These are phyloP conservation scores for Phalaenopsis equestris DNA, from an alignment of 106 monocot species.

Conservation along the genomic window DNA sequence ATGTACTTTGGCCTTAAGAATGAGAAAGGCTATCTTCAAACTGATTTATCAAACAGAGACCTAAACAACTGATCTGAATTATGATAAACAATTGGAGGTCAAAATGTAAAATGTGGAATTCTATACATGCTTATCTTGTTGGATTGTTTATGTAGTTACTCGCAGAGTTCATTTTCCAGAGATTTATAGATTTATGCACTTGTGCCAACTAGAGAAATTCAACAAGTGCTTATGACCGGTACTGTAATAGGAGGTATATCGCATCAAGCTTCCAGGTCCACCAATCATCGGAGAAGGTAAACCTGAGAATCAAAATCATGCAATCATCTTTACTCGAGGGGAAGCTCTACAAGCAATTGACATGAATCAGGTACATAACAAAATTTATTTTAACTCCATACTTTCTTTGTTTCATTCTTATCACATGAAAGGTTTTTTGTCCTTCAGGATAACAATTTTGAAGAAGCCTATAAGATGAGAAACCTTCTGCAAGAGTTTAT, in stretches of 20 bases:
- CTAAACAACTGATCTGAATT: no score
- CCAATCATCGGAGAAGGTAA: slow-evolving; percentile 88
- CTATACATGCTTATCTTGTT: no score
- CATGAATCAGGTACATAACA: slow-evolving; percentile 62
- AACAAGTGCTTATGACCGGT: background rate
- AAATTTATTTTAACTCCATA: background rate
- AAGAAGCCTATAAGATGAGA: slow-evolving; percentile 78
- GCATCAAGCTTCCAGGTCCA: slow-evolving; percentile 71
- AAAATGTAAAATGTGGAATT: no score
- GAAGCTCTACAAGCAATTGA: slow-evolving; percentile 81
- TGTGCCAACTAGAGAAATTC: background rate
- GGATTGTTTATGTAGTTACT: no score
- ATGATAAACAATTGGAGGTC: no score
- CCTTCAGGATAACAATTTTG: slow-evolving; percentile 68
- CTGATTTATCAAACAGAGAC: no score
- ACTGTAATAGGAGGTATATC: slow-evolving; percentile 55
- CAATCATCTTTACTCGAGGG: slow-evolving; percentile 78
- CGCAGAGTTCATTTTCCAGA: no score
- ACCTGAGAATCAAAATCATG: slow-evolving; percentile 84
- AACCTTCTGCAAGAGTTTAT: slow-evolving; percentile 72
- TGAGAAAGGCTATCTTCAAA: no score
- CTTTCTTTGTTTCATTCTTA: background rate
- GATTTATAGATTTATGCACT: background rate
- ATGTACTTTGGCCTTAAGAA: no score
- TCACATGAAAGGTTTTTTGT: background rate